phyloP scores from a whole-genome alignment of 176 grass and related monocot genomes.

The Melocanna baccifera region DNA sequence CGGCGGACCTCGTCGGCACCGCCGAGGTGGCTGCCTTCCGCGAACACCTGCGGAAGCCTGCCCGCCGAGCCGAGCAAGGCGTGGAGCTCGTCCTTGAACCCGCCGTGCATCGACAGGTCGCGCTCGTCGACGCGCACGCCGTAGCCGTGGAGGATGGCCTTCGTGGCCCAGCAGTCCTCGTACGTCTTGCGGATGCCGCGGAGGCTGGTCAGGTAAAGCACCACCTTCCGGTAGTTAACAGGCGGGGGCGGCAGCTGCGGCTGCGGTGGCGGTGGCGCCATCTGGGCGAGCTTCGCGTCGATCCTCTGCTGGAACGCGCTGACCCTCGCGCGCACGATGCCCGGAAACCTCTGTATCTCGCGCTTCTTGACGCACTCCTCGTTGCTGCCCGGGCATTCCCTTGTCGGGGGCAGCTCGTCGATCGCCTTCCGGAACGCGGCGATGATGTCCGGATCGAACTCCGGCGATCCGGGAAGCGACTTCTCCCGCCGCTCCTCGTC shows the following conservation, averaged over 20 bases:
- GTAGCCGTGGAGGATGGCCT: slow-evolving; percentile 63
- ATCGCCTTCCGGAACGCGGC: slow-evolving; percentile 52
- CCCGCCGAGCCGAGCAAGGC: slow-evolving; percentile 38
- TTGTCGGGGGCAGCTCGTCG: slow-evolving; percentile 19
- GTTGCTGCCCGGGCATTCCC: background rate
- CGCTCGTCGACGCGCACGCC: slow-evolving; percentile 80
- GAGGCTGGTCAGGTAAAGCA: slow-evolving; percentile 84
- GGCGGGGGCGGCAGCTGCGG: slow-evolving; percentile 26
- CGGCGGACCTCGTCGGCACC: slow-evolving; percentile 59
- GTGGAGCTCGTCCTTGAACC: slow-evolving; percentile 85
- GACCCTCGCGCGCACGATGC: slow-evolving; percentile 70
- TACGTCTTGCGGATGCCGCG: slow-evolving; percentile 82
- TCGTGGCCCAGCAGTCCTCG: slow-evolving; percentile 77
- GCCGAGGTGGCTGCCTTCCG: slow-evolving; percentile 63
- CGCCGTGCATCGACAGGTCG: slow-evolving; percentile 80
- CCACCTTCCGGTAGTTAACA: slow-evolving; percentile 45
- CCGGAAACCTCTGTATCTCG: slow-evolving; percentile 59
- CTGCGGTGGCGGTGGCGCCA: background rate
- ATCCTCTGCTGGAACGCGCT: slow-evolving; percentile 78
- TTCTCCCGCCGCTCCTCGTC: background rate
- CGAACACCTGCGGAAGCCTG: slow-evolving; percentile 68
- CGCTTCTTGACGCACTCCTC: slow-evolving; percentile 27
- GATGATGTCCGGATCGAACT: slow-evolving; percentile 62
- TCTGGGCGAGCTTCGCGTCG: slow-evolving; percentile 56
- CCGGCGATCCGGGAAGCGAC: slow-evolving; percentile 27